Evolutionary conservation across 495 filamentous ascomycete species (phyloP).

Genomic region (Penicilliopsis zonata): DNA sequence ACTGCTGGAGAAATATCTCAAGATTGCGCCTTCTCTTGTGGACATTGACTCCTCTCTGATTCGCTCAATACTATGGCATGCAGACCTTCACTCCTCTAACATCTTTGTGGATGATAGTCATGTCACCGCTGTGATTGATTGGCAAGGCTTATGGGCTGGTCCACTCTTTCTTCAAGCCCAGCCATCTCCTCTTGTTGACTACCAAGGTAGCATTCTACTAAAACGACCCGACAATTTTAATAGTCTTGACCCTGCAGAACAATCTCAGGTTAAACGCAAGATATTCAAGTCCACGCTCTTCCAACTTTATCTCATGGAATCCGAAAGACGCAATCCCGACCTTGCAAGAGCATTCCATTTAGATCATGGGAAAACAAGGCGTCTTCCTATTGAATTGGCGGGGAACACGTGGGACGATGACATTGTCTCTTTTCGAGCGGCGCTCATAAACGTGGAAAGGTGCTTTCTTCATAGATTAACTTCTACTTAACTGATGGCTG

Average conservation of each 20-base stretch:
- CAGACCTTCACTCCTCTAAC: constrained; percentile 22
- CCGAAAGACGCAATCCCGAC: constrained; percentile 3
- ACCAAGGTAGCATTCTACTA: constrained; percentile 12
- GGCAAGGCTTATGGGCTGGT: constrained; percentile 15
- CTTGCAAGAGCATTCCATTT: constrained; percentile 3
- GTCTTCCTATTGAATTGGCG: constrained; percentile 6
- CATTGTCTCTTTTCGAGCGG: constrained; percentile 9
- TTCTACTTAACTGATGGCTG: not conserved
- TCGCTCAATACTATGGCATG: constrained; percentile 18
- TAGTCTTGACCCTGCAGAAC: constrained; percentile 9
- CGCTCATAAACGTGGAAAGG: constrained; percentile 13
- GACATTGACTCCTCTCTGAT: constrained; percentile 8
- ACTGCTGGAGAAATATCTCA: constrained; percentile 13
- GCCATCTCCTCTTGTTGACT: constrained; percentile 12
- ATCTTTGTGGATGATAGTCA: constrained; percentile 17
- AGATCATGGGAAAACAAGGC: constrained; percentile 4
- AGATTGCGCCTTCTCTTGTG: constrained; percentile 15
- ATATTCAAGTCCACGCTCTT: constrained; percentile 13
- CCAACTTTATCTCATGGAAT: constrained; percentile 13
- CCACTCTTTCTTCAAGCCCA: constrained; percentile 15
- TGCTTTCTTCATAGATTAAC: constrained; percentile 3
- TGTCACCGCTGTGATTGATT: constrained; percentile 20
- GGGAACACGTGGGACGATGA: constrained; percentile 10
- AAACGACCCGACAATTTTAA: constrained; percentile 14
- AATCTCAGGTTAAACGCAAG: constrained; percentile 7